Conservation (phyloP, 148 eudicot genomes). For the Vaccinium vitisidaea region DNA sequence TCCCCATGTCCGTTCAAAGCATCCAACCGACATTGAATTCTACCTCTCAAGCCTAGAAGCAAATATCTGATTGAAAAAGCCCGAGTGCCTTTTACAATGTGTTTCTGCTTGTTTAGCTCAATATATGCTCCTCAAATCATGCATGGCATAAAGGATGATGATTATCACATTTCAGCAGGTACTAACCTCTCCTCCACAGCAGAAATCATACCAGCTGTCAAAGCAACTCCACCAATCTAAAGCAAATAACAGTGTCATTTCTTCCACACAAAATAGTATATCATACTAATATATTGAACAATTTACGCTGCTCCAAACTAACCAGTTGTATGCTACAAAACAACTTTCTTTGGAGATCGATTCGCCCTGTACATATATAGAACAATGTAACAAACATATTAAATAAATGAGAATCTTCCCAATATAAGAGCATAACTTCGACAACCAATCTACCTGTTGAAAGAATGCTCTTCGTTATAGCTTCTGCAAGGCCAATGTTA, state of each 20-base stretch:
- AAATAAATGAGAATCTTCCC: constrained; percentile 9
- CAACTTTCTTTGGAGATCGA: constrained; percentile 88
- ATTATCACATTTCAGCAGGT: neutral
- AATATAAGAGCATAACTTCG: neutral
- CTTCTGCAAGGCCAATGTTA: constrained; percentile 92
- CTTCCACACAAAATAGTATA: constrained; percentile 2
- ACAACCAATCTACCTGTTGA: constrained; percentile 55
- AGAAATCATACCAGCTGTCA: constrained; percentile 75
- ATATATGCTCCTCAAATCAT: neutral
- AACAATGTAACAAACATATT: constrained; percentile 13
- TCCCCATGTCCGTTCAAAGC: neutral
- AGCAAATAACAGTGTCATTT: constrained; percentile 28
- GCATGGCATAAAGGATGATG: neutral
- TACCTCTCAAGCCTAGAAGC: neutral
- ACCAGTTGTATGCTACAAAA: constrained; percentile 99
- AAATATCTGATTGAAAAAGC: neutral
- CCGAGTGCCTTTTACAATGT: neutral
- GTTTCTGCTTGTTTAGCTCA: neutral
- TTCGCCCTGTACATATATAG: constrained; percentile 58
- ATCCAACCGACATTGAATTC: neutral
- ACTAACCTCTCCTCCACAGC: constrained; percentile 94
- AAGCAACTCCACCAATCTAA: constrained; percentile 87
- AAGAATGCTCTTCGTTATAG: constrained; percentile 93
- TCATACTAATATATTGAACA: neutral
- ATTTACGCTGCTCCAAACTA: constrained; percentile 25